phyloP scores from a whole-genome alignment of 2,329 filamentous ascomycete species.

The Xylariaceae sp. region DNA sequence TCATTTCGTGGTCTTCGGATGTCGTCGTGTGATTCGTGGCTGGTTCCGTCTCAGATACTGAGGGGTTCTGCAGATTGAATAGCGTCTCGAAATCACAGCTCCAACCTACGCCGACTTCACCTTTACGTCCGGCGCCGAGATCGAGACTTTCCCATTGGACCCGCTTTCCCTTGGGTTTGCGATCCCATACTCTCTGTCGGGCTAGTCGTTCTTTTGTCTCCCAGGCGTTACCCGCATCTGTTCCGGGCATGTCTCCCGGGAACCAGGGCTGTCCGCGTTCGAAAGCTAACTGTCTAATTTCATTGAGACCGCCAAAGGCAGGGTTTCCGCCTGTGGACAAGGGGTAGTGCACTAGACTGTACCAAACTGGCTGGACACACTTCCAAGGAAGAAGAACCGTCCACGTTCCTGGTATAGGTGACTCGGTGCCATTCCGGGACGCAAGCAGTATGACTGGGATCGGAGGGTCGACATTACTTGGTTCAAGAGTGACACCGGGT shows the following conservation, averaged over 20 bases:
- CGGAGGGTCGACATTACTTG: constrained; percentile 58
- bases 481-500: constrained; percentile 58
- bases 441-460: constrained; percentile 73
- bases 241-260: constrained; percentile 77
- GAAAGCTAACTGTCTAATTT: constrained; percentile 74
- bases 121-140: constrained; percentile 66
- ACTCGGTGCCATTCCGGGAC: constrained; percentile 44
- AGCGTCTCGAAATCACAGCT: constrained; percentile 76
- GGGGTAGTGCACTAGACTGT: constrained; percentile 75
- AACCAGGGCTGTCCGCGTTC: constrained; percentile 78
- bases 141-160: constrained; percentile 69
- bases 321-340: constrained; percentile 75
- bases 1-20: constrained; percentile 10
- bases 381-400: constrained; percentile 85
- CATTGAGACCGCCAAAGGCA: constrained; percentile 73
- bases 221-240: constrained; percentile 73
- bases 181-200: constrained; percentile 63
- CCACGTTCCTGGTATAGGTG: constrained; percentile 64
- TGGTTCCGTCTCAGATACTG: constrained; percentile 21
- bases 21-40: constrained; percentile 13
- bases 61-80: constrained; percentile 37
- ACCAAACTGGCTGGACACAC: constrained; percentile 81
- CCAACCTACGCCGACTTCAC: constrained; percentile 78
- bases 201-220: constrained; percentile 60
- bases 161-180: constrained; percentile 75